phyloP scores from a whole-genome alignment of 148 eudicot genomes.

The Chenopodium quinoa region DNA sequence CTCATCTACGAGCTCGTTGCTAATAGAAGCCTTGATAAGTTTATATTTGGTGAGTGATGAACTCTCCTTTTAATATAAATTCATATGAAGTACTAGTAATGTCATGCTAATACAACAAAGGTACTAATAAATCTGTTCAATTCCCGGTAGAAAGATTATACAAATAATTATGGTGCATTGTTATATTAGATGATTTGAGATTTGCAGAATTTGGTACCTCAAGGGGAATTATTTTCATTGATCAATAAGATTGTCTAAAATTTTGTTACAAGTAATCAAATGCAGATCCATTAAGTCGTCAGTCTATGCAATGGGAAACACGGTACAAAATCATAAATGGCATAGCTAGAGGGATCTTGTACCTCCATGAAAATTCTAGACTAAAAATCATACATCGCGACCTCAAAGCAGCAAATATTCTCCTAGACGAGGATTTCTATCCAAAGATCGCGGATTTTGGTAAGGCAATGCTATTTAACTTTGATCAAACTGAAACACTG shows the following conservation, averaged over 20 bases:
- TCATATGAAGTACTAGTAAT: too few relatives aligned
- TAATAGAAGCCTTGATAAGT: conserved; percentile 18
- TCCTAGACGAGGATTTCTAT: conserved; percentile 26
- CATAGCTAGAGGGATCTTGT: conserved; percentile 30
- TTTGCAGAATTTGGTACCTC: too few relatives aligned
- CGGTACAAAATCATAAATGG: conserved; percentile 33
- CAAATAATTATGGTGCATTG: too few relatives aligned
- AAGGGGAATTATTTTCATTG: too few relatives aligned
- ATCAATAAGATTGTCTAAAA: too few relatives aligned
- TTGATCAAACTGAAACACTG: conserved; percentile 20
- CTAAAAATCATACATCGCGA: conserved; percentile 38
- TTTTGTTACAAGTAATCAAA: background rate
- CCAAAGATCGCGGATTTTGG: conserved; percentile 48
- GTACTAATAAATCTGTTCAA: too few relatives aligned
- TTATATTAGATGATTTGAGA: too few relatives aligned
- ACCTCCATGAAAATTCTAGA: conserved; percentile 36
- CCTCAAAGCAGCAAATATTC: conserved; percentile 33
- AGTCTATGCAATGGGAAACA: conserved; percentile 18
- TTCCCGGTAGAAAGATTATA: too few relatives aligned
- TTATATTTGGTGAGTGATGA: conserved; percentile 1
- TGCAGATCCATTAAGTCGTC: conserved; percentile 18
- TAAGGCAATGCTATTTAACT: conserved; percentile 29
- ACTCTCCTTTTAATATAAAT: too few relatives aligned
- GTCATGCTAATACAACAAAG: too few relatives aligned
- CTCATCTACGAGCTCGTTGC: conserved; percentile 16